Base-by-base conservation (phyloP, 148 eudicot genomes). In the Pouteria glomerata region DNA sequence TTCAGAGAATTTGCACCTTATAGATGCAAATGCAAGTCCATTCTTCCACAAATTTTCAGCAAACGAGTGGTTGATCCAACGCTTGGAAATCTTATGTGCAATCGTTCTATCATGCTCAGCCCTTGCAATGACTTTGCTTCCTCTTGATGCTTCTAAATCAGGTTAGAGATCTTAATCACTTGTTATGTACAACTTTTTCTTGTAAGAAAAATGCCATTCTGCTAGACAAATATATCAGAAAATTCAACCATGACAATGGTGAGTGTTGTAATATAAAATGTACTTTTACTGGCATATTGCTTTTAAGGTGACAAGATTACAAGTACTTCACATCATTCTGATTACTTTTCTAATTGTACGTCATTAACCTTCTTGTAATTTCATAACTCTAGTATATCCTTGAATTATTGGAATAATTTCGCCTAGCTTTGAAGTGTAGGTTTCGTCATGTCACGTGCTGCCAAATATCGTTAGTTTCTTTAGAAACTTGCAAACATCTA, bases 61-160 rank as follows among this genome's bases (percentile, higher is more conserved):
- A 52, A 84, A 82, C 37, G 88, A 87, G 75, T 87, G 90, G 90
- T 71, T 87, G 74, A 87, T 84, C 63, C 88, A 80, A 66, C 88
- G 90, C 26, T 69, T 87, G 31, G 90, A 87, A 76, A 60, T 84
- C 48, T 67, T 87, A 37, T 77, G 88, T 63, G 82, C 84, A 7
- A 31, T 82, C 50, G 72, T 84, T 44, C 84, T 87, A 51, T 80
- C 86, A 16, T 73, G 72, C 72, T 80, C 86, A 1, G 90, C 86
- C 15, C 74, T 84, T 33, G 79, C 74, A 72, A 62, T 87, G 33
- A 76, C 78, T 64, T 74, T 87, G 61, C 71, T 87, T 57, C 82
- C 81, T 24, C 51, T 21, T n/a, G 77, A 71, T 11, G 63, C 61
- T 65, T 78, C 84, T 63, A 45, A 74, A 45, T 77, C 87, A 39